These are phyloP conservation scores for baker's yeast (Saccharomyces cerevisiae) DNA, from an alignment of 805 yeast species.

Conservation along the genomic window DNA sequence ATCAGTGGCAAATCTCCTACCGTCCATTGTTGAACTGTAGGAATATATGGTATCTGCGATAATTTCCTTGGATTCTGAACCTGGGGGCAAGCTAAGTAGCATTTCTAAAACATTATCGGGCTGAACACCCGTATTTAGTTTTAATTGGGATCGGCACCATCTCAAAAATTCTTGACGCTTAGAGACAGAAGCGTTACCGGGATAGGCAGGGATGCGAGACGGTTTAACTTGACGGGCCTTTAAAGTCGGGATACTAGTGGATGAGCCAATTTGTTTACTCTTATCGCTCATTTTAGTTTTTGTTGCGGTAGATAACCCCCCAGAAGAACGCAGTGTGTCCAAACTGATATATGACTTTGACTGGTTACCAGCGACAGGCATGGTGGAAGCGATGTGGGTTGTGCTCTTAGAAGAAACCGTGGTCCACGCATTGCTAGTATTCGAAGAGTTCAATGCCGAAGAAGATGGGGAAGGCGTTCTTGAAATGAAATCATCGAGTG, in stretches of 20 bases:
- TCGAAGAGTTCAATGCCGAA: constrained; percentile 4
- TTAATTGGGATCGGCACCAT: constrained; percentile 66
- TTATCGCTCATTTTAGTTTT: constrained; percentile 9
- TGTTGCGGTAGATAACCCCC: constrained; percentile 15
- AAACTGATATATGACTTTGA: constrained; percentile 24
- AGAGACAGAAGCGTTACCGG: constrained; percentile 32
- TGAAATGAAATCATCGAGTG: neutral
- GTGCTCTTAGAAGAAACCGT: constrained; percentile 21
- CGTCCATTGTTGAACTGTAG: constrained; percentile 84
- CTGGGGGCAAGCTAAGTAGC: constrained; percentile 71
- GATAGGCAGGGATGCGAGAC: constrained; percentile 17
- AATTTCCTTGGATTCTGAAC: constrained; percentile 67
- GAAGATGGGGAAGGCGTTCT: neutral
- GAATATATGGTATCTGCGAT: constrained; percentile 89
- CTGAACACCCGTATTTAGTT: constrained; percentile 66
- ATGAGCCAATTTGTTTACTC: constrained; percentile 21
- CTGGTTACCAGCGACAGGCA: neutral
- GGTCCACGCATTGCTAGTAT: constrained; percentile 20
- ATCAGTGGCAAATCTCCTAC: constrained; percentile 87
- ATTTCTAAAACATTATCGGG: constrained; percentile 72
- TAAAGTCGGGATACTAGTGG: constrained; percentile 24
- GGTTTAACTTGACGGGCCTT: constrained; percentile 7
- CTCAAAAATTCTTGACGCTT: constrained; percentile 54
- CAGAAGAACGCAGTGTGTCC: constrained; percentile 30
- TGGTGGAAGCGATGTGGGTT: neutral